Base-by-base conservation (phyloP, 2,329 filamentous ascomycete genomes). In the Aspergillus niger region DNA sequence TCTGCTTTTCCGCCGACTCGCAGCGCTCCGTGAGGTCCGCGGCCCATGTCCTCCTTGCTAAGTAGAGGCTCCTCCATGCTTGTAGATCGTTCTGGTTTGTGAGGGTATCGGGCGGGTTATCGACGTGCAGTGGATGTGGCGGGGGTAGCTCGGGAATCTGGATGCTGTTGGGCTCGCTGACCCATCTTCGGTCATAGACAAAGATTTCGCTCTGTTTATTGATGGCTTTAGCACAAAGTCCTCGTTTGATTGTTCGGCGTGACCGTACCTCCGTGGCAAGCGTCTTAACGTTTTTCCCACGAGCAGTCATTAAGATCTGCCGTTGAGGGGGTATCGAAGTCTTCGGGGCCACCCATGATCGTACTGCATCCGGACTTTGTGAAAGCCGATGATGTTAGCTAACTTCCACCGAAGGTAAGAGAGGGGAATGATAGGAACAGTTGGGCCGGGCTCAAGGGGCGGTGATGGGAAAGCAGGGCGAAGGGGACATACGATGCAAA, bases 51-150 rank as follows among this genome's bases (percentile, higher is more conserved):
- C 89, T 87, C 61, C 95, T 88, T 60, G 88, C 85, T 74, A 89
- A 89, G 81, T 95, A 97, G 22, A 98, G 82, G 48, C 88, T 86
- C 73, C 92, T 91, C 94, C 95, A 99, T 85, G 92, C 89, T 70
- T 89, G 83, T 58, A 97, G 82, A 63, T 92, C 89, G 62, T 89
- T 91, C 63, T 91, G 88, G 70, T 93, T 88, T 47, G 89, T 83
- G 67, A 96, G 89, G 44, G 87, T 89, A 75, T 96, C 92, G n/a
- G 95, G 95, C 43, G 85, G 81, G 28, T 81, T 79, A 20, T 81
- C 77, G 30, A 91, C 87, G 59, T 82, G 81, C 63, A 89, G 86
- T 47, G 85, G 77, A 57, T 82, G 80, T 6, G 83, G 81, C 77
- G 89, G 66, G 55, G 84, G 80, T 52, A 83, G 78, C 54, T 74